phyloP scores from a whole-genome alignment of 768 basidiomycete species.

The Dioszegia hungarica region DNA sequence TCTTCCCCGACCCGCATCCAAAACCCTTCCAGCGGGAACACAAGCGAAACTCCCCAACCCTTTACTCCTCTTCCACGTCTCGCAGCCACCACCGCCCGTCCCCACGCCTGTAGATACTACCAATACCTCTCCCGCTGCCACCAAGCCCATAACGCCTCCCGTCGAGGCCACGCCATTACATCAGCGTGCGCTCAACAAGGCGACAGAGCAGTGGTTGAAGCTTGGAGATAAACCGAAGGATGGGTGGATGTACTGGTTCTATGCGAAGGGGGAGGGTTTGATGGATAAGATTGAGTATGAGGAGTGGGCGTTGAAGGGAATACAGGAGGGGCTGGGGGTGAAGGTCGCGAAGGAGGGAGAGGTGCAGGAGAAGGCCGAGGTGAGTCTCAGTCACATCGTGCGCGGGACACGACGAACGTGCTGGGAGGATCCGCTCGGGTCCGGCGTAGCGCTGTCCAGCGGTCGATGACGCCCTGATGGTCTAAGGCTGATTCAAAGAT shows the following conservation, averaged over 20 bases:
- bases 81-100: constrained; percentile 16
- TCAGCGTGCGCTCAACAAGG: constrained; percentile 26
- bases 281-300: constrained; percentile 51
- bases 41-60: constrained; percentile 17
- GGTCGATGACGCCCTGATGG: too few relatives aligned
- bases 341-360: constrained; percentile 28
- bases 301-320: constrained; percentile 48
- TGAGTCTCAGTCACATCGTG: constrained; percentile 21
- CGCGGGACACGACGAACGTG: too few relatives aligned
- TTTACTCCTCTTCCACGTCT: constrained; percentile 25
- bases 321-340: constrained; percentile 41
- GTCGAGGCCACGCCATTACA: background rate
- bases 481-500: constrained; percentile 26
- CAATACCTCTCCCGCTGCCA: background rate
- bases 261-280: constrained; percentile 46
- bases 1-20: constrained; percentile 19
- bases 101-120: background rate
- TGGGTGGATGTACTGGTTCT: constrained; percentile 40
- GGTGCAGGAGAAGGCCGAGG: constrained; percentile 29
- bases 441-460: too few relatives aligned
- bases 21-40: background rate
- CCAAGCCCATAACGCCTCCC: background rate
- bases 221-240: constrained; percentile 35
- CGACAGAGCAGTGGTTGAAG: constrained; percentile 40
- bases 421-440: too few relatives aligned